Evolutionary conservation across 257 asterid genomes (phyloP), one percentile per base, ranked within the genome.

Genomic region (Coffea eugenioides): DNA sequence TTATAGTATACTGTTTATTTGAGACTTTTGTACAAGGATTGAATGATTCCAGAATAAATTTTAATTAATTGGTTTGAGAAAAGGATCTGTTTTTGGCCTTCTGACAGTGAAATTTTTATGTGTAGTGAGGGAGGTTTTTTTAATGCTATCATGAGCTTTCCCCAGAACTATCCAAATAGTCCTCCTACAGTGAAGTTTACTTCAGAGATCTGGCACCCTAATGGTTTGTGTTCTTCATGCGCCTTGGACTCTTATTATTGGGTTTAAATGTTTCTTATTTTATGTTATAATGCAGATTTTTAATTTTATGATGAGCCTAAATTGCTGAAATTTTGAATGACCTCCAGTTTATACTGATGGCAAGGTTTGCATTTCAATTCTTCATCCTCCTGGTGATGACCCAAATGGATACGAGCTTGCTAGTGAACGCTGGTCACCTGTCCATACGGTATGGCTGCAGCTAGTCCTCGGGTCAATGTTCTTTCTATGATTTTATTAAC

Each of bases 361-460:
- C 21, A 96, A 92, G 86, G 99, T 96, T 77, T 96, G 99, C 89
- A 94, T 96, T 76, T 96, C 99, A 71, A 96, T 94, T 80, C 97
- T 96, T 83, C 99, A 96, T 80, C 97, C 98, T 0, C 98, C 99
- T 36, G 99, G 99, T 4, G 98, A 96, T 74, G 99, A 96, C 89
- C 99, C 99, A 80, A 96, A 91, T 43, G 99, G 98, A 64, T 96
- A 94, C 80, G 99, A 96, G 88, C 97, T 92, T 85, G 98, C 99
- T 21, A 96, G 98, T 87, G 99, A 96, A 83, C 96, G 99, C 34
- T 96, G 99, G 99, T 88, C 98, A 14, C 99, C 98, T 83, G 99
- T 94, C 79, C 99, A 96, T 88, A 96, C 99, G 89, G 99, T 96
- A 94, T 80, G 72, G 23, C 21, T 46, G 75, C 62, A 89, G 5